Evolutionary conservation across 2,329 filamentous ascomycete species (phyloP).

Genomic region (Fusarium luffae): DNA sequence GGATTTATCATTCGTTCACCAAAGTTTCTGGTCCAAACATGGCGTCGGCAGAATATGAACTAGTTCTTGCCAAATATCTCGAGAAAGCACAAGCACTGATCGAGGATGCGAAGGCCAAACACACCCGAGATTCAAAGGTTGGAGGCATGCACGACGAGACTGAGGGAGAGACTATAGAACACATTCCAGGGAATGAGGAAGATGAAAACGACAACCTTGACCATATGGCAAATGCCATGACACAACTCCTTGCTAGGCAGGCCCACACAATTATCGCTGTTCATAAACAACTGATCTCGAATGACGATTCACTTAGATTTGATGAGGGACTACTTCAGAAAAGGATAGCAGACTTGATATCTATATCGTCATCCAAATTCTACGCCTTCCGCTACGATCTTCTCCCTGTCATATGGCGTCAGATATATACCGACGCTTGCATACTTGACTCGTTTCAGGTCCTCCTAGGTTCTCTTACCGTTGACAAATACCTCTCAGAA

Average conservation of each 20-base stretch:
- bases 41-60: conserved; percentile 27
- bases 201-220: neutral
- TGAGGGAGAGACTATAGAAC: neutral
- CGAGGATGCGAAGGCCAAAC: neutral
- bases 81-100: conserved; percentile 37
- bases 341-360: conserved; percentile 66
- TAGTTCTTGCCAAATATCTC: conserved; percentile 43
- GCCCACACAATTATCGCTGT: conserved; percentile 42
- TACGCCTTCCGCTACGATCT: conserved; percentile 76
- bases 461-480: conserved; percentile 36
- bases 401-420: conserved; percentile 75
- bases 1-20: neutral
- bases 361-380: conserved; percentile 72
- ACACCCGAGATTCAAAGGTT: neutral
- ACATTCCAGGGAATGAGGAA: neutral
- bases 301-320: neutral
- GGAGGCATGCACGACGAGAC: neutral
- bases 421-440: conserved; percentile 76
- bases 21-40: conserved; percentile 21
- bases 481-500: conserved; percentile 18
- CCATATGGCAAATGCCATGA: conserved; percentile 36
- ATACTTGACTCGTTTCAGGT: conserved; percentile 68
- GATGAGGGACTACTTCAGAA: conserved; percentile 48
- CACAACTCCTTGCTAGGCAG: conserved; percentile 47
- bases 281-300: conserved; percentile 25